phyloP scores from a whole-genome alignment of 2,329 filamentous ascomycete species.

The Penicillium sp. region DNA sequence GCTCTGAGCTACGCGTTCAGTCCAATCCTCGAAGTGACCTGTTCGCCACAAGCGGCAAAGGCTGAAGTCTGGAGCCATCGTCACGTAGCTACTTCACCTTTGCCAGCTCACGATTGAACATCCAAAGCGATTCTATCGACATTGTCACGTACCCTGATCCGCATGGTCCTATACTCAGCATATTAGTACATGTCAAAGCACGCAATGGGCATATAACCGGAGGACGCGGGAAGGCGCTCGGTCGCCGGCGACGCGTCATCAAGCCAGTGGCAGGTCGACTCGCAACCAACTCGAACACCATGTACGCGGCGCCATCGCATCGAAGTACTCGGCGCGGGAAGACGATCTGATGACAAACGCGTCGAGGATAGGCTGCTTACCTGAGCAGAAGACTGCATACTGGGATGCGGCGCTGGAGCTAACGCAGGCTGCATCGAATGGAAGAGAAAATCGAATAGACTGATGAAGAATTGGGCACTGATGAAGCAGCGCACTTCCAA shows the following conservation, averaged over 20 bases:
- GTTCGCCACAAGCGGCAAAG: not conserved
- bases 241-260: constrained; percentile 16
- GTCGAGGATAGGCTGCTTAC: constrained; percentile 47
- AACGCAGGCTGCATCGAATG: constrained; percentile 46
- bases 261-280: not conserved
- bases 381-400: constrained; percentile 52
- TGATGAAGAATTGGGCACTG: constrained; percentile 2
- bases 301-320: constrained; percentile 1
- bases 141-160: constrained; percentile 43
- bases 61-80: not conserved
- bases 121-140: constrained; percentile 34
- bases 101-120: not conserved
- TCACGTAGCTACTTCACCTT: not conserved
- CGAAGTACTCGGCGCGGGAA: constrained; percentile 18
- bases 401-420: constrained; percentile 50
- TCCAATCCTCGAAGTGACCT: not conserved
- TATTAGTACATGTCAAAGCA: constrained; percentile 12
- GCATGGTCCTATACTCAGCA: constrained; percentile 38
- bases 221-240: constrained; percentile 4
- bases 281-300: not conserved
- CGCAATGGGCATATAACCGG: not conserved
- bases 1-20: not conserved
- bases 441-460: constrained; percentile 12
- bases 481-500: constrained; percentile 1
- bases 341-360: constrained; percentile 39